Base-by-base conservation (phyloP, 257 asterid species). In the Salvia hispanica region DNA sequence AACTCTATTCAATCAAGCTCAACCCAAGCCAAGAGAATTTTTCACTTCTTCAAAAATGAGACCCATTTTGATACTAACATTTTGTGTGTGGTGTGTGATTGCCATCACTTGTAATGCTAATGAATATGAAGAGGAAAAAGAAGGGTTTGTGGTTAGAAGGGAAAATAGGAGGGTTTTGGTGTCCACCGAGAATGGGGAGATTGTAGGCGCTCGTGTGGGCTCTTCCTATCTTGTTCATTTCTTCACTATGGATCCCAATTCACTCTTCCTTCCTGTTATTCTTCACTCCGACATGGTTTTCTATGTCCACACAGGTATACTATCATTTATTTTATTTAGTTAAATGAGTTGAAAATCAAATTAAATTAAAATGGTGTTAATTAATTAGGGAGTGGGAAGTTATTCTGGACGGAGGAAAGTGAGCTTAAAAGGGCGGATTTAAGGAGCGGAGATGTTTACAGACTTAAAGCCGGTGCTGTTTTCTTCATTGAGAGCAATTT, bases 181-280 rank as follows among this genome's bases (percentile, higher is more conserved):
- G 25, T 75, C 84, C 0, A 79, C 84, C 1, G 96, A 88, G 73
- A 71, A 77, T 61, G 99, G 99, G 9, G 73, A 84, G 73, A 80
- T 90, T 73, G 71, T 88, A 2, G 84, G 87, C 56, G 95, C 57
- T 5, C 75, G 74, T 16, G 72, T 70, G 9, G 87, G 85, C 55
- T 1, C 5, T 10, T 63, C 89, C 0, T 83, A 78, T 80, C 88
- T 76, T 11, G 83, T 90, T 60, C 92, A 88, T 42, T 86, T 84
- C 89, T 81, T 93, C 80, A 90, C 95, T 4, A 64, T 90, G 89
- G 95, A 88, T 52, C 96, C 99, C 9, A 85, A 86, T 48, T 80
- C 96, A 3, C 64, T 90, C 54, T 82, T 93, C 42, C 96, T 93
- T 47, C 99, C 97, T 0, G 90, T 80, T 52, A 45, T 90, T 63